Conservation (phyloP, 306 rosid genomes). For the Quercus berberidifolia region DNA sequence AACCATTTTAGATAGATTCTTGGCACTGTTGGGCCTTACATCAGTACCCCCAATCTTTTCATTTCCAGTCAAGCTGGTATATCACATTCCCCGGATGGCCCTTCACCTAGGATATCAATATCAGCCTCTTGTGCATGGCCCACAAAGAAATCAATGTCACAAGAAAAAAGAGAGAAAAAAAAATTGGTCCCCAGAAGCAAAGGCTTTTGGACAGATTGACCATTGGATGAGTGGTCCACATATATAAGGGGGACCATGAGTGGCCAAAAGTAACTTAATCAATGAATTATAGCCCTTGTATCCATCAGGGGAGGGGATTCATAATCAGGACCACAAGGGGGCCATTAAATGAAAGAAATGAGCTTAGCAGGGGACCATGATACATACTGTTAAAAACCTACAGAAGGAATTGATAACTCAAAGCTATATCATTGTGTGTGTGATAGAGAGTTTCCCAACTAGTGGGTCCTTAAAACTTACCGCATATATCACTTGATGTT, state of each 20-base stretch:
- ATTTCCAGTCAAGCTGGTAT: not conserved
- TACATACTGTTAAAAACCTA: slow-evolving; percentile 27
- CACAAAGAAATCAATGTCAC: slow-evolving; percentile 26
- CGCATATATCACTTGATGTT: slow-evolving; percentile 44
- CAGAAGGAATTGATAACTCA: slow-evolving; percentile 46
- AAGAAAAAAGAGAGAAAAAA: not conserved
- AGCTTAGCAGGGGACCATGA: slow-evolving; percentile 17
- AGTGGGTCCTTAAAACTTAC: slow-evolving; percentile 36
- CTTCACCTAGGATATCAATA: slow-evolving; percentile 13
- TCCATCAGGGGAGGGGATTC: slow-evolving; percentile 13
- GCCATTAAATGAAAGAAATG: slow-evolving; percentile 28
- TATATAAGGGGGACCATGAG: slow-evolving; percentile 30
- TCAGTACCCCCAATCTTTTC: too few relatives aligned
- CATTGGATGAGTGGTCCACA: slow-evolving; percentile 46
- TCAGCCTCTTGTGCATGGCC: slow-evolving; percentile 18
- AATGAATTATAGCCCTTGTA: slow-evolving; percentile 40
- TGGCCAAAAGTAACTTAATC: slow-evolving; percentile 29
- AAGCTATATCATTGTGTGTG: slow-evolving; percentile 25
- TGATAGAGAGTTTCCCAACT: slow-evolving; percentile 31
- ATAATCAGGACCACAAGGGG: slow-evolving; percentile 29
- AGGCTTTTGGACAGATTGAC: slow-evolving; percentile 19
- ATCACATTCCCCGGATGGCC: not conserved
- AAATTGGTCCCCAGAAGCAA: slow-evolving; percentile 28
- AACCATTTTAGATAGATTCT: too few relatives aligned
- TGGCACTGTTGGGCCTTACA: too few relatives aligned